These are phyloP conservation scores for Boletus pseudo-olivaceus DNA, from an alignment of 768 basidiomycete species.

Conservation along the genomic window DNA sequence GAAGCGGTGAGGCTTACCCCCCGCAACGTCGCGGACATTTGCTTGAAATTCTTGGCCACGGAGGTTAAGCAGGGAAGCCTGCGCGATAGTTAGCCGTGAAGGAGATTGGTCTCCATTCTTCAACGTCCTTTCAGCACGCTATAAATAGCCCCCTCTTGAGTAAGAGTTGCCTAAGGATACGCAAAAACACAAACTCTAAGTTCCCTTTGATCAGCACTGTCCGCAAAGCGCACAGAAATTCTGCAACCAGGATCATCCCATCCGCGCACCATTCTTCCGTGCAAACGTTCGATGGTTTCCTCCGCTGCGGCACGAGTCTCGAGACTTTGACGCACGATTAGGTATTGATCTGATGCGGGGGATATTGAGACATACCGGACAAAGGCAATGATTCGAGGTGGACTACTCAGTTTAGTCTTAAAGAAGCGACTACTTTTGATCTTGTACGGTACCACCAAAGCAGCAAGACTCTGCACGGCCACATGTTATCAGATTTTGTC, in stretches of 20 bases:
- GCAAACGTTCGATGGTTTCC: constrained; percentile 72
- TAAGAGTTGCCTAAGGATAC: background rate
- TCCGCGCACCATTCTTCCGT: constrained; percentile 77
- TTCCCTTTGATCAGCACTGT: constrained; percentile 74
- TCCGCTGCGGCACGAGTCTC: constrained; percentile 71
- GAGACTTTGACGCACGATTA: constrained; percentile 41
- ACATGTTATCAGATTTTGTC: background rate
- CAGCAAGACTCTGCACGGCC: constrained; percentile 49
- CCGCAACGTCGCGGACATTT: constrained; percentile 2
- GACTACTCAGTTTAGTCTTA: constrained; percentile 71
- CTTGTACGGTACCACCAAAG: constrained; percentile 64
- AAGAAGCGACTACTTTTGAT: constrained; percentile 80
- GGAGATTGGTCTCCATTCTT: constrained; percentile 65
- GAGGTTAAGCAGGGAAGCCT: constrained; percentile 72
- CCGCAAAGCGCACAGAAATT: constrained; percentile 78
- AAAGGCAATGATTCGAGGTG: constrained; percentile 78
- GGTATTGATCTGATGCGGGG: background rate
- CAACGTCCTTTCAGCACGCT: constrained; percentile 60
- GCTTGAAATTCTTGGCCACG: constrained; percentile 56
- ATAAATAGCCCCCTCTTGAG: constrained; percentile 1
- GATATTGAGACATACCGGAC: constrained; percentile 51
- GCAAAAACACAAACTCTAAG: constrained; percentile 50
- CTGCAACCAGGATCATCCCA: constrained; percentile 74
- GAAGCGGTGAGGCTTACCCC: constrained; percentile 9
- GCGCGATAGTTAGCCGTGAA: constrained; percentile 68